A percentile compares a stretch with the other conserved stretches of the same genome.
phyloP scores from a whole-genome alignment of 805 yeast species.

The Cyberlindnera samutprakarnensis region DNA sequence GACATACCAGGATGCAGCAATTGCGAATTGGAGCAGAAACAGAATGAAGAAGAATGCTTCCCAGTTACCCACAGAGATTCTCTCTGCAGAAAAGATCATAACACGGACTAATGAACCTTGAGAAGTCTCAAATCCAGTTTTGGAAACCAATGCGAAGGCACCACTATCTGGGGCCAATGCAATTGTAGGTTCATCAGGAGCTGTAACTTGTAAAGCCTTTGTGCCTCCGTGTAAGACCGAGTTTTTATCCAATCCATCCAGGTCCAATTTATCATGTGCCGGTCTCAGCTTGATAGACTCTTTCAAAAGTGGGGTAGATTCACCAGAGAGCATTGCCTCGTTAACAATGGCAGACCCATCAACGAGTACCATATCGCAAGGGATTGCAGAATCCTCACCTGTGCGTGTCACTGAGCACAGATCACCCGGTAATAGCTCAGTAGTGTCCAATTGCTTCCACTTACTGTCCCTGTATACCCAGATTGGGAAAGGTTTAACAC shows the following conservation, averaged over 20 bases:
- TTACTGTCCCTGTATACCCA: slow-evolving; percentile 60
- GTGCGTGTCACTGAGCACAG: slow-evolving; percentile 83
- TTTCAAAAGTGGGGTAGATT: slow-evolving; percentile 92
- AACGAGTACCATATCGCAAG: slow-evolving; percentile 82
- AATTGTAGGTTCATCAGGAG: slow-evolving; percentile 42
- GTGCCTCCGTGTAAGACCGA: slow-evolving; percentile 93
- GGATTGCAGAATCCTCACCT: slow-evolving; percentile 83
- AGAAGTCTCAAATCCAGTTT: slow-evolving; percentile 97
- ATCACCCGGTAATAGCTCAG: slow-evolving; percentile 85
- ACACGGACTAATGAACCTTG: slow-evolving; percentile 97
- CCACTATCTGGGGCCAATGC: slow-evolving; percentile 79
- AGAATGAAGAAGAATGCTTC: slow-evolving; percentile 91
- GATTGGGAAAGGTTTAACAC: slow-evolving; percentile 82
- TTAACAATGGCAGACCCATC: slow-evolving; percentile 94
- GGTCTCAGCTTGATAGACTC: slow-evolving; percentile 88
- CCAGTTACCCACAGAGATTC: slow-evolving; percentile 91
- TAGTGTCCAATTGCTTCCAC: slow-evolving; percentile 68
- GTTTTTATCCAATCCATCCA: slow-evolving; percentile 84
- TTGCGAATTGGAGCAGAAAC: slow-evolving; percentile 83
- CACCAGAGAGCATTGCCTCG: slow-evolving; percentile 99
- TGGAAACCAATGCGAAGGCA: slow-evolving; percentile 81
- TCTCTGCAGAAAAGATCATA: slow-evolving; percentile 94
- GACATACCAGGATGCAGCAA: slow-evolving; percentile 94
- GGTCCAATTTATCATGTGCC: slow-evolving; percentile 52
- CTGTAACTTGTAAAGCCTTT: slow-evolving; percentile 83